Percentiles rank a stretch among this genome's conserved stretches.
Conservation (phyloP, 805 yeast species). For the Wickerhamomyces silvicola region DNA sequence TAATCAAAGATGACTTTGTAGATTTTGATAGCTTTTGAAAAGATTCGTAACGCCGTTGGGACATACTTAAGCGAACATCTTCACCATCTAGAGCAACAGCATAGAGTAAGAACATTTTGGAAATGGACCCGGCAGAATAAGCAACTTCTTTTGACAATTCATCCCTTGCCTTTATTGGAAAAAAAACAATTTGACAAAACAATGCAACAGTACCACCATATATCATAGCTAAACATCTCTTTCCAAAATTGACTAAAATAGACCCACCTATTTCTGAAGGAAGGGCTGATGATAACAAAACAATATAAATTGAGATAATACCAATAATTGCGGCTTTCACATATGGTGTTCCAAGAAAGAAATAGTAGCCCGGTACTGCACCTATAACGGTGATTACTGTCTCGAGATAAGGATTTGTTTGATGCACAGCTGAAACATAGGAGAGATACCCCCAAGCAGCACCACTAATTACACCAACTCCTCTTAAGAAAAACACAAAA, state of each 20-base stretch:
- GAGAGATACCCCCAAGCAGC: slow-evolving; percentile 44
- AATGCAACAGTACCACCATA: slow-evolving; percentile 45
- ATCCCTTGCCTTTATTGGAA: slow-evolving; percentile 43
- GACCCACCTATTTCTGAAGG: slow-evolving; percentile 34
- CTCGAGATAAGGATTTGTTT: slow-evolving; percentile 35
- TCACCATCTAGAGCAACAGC: slow-evolving; percentile 35
- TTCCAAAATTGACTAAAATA: slow-evolving; percentile 38
- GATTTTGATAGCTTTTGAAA: slow-evolving; percentile 28
- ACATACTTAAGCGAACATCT: slow-evolving; percentile 18
- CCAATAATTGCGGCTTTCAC: slow-evolving; percentile 46
- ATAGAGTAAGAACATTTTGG: slow-evolving; percentile 31
- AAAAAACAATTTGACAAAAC: slow-evolving; percentile 36
- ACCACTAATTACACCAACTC: slow-evolving; percentile 40
- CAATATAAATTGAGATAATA: slow-evolving; percentile 40
- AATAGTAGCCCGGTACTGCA: slow-evolving; percentile 40
- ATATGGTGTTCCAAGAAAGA: slow-evolving; percentile 38
- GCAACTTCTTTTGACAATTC: slow-evolving; percentile 37
- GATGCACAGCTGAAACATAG: slow-evolving; percentile 37
- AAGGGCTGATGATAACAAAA: slow-evolving; percentile 36
- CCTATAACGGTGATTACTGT: slow-evolving; percentile 37
- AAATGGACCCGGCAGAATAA: slow-evolving; percentile 31
- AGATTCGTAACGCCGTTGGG: slow-evolving; percentile 25
- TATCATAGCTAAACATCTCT: slow-evolving; percentile 43
- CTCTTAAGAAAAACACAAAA: slow-evolving; percentile 39
- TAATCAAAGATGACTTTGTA: slow-evolving; percentile 31